Percentiles rank a stretch among this genome's conserved stretches.
Conservation (phyloP, 2,329 filamentous ascomycete species). For the Sarocladium kiliense region DNA sequence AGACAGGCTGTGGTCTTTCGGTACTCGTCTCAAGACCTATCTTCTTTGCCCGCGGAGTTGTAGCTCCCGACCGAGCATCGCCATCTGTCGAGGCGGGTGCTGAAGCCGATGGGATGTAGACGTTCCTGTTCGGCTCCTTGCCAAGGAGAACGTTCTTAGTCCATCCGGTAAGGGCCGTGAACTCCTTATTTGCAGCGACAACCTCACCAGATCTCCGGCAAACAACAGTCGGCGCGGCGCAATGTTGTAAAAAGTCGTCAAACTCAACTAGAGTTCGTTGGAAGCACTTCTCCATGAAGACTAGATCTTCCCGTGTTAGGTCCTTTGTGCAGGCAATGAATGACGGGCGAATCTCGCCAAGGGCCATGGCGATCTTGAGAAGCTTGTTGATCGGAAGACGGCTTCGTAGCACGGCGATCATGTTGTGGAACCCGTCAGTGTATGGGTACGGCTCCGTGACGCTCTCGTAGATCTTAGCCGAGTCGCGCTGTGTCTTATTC, state of each 20-base stretch:
- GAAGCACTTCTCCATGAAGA: slow-evolving; percentile 98
- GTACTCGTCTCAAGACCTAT: slow-evolving; percentile 37
- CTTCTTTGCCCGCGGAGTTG: slow-evolving; percentile 47
- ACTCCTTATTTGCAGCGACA: slow-evolving; percentile 94
- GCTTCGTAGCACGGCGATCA: slow-evolving; percentile 73
- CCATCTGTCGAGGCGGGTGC: slow-evolving; percentile 23
- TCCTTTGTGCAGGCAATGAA: slow-evolving; percentile 90
- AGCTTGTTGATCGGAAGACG: slow-evolving; percentile 75
- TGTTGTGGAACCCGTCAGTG: slow-evolving; percentile 81
- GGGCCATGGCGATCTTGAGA: slow-evolving; percentile 76
- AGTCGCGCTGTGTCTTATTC: slow-evolving; percentile 62
- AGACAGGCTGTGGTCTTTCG: slow-evolving; percentile 68
- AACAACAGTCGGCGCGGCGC: slow-evolving; percentile 85
- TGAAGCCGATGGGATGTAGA: slow-evolving; percentile 57
- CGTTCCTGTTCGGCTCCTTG: slow-evolving; percentile 80
- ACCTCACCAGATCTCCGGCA: slow-evolving; percentile 90
- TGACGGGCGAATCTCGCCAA: slow-evolving; percentile 85
- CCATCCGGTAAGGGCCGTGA: slow-evolving; percentile 94
- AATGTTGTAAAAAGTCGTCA: slow-evolving; percentile 84
- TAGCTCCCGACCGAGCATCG: slow-evolving; percentile 30
- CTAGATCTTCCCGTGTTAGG: slow-evolving; percentile 80
- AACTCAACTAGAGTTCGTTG: slow-evolving; percentile 90
- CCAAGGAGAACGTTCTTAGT: slow-evolving; percentile 83
- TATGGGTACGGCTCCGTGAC: slow-evolving; percentile 92
- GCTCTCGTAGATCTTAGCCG: slow-evolving; percentile 80